A percentile compares a stretch with the other conserved stretches of the same genome.
These are phyloP conservation scores for Alternaria incomplexa DNA, from an alignment of 2,329 filamentous ascomycete genomes.

Conservation along the genomic window DNA sequence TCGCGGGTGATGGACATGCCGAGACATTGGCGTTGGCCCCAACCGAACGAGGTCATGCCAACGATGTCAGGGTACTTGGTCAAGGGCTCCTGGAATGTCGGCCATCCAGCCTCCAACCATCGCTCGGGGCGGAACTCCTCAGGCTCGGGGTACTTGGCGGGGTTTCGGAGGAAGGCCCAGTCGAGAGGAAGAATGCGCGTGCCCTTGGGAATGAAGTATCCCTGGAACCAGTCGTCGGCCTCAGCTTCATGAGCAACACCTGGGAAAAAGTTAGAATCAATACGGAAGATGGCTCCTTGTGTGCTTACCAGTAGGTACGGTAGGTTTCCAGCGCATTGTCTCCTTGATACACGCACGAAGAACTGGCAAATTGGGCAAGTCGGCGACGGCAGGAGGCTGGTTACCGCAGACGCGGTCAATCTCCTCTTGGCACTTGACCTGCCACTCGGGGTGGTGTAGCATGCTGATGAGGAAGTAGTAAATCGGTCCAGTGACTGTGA, in stretches of 20 bases:
- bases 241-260: constrained; percentile 60
- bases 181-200: constrained; percentile 47
- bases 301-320: constrained; percentile 51
- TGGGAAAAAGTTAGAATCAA: constrained; percentile 20
- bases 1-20: constrained; percentile 68
- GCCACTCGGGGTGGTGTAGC: constrained; percentile 47
- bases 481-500: constrained; percentile 47
- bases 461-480: constrained; percentile 48
- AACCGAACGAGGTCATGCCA: constrained; percentile 69
- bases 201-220: constrained; percentile 59
- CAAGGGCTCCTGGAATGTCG: constrained; percentile 70
- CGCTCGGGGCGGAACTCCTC: constrained; percentile 68
- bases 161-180: constrained; percentile 53
- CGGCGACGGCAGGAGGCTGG: constrained; percentile 39
- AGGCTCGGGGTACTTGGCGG: constrained; percentile 66
- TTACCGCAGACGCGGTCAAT: constrained; percentile 37
- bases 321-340: constrained; percentile 55
- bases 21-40: constrained; percentile 67
- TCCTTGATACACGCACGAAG: constrained; percentile 57
- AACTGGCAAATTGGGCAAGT: constrained; percentile 52
- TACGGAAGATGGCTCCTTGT: constrained; percentile 15
- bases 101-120: constrained; percentile 67
- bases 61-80: constrained; percentile 68
- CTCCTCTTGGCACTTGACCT: constrained; percentile 43
- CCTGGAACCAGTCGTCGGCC: constrained; percentile 58